Conservation (phyloP, 78 protist genomes). For the Isochrysis galbana region DNA sequence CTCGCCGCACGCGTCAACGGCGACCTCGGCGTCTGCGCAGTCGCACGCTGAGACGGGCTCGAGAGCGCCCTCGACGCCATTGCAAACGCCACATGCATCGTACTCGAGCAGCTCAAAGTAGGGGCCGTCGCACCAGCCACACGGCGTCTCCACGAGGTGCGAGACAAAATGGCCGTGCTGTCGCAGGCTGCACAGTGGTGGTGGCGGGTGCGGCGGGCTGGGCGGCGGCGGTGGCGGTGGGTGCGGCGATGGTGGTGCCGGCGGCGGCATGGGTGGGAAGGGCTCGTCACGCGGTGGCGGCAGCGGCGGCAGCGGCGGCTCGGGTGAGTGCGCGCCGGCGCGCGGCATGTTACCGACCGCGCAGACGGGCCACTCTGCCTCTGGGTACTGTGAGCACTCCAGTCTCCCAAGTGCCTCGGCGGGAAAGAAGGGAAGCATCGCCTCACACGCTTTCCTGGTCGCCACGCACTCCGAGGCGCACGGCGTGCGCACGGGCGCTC, state of each 20-base stretch:
- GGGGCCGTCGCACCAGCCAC: neutral
- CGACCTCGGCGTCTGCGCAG: neutral
- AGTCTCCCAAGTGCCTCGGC: neutral
- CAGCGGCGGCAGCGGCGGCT: neutral
- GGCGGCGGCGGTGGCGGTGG: neutral
- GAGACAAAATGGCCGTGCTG: neutral
- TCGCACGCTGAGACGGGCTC: neutral
- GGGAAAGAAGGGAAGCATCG: neutral
- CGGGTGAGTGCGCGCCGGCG: neutral
- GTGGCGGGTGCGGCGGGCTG: neutral
- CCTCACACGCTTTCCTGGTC: neutral
- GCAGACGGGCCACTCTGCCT: neutral
- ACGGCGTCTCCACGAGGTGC: neutral
- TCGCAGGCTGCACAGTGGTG: neutral
- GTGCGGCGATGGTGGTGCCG: neutral
- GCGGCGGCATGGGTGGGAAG: neutral
- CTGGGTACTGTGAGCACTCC: neutral
- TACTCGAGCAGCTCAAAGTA: neutral
- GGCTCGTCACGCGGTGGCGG: neutral
- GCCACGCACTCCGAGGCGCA: neutral
- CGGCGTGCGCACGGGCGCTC: neutral
- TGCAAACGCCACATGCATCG: neutral
- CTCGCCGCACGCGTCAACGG: neutral
- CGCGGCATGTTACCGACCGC: neutral
- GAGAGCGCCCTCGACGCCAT: neutral